Base-by-base conservation (phyloP, 441 rosid genomes). In the Raphanus hybrid region DNA sequence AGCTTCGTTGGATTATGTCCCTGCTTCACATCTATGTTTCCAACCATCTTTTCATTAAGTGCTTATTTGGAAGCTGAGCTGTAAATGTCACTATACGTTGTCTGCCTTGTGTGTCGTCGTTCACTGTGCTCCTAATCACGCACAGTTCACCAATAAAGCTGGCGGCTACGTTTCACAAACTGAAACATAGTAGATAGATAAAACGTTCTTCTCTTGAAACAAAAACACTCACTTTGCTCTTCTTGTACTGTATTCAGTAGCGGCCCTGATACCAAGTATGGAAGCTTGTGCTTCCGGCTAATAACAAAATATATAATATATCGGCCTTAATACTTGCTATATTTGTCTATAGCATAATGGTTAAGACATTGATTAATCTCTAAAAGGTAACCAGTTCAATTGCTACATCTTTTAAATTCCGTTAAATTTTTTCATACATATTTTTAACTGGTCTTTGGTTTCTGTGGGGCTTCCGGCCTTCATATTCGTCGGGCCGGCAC, bases 141-240 rank as follows among this genome's bases (percentile, higher is more conserved):
- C 16, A n/a, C 55, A 48, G 54, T 12, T 45, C 54, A 45, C 15
- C 54, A 45, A 45, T 12, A 45, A 45, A 45, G 54, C 6, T 4
- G 16, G 15, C 54, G 2, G 15, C 6, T 45, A 45, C 6, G 14
- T 45, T 77, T 67, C 61, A 64, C 10, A 60, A 57, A 67, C 72
- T 26, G 6, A 78, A 67, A 59, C 48, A 78, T 5, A 48, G 2
- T 7, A 67, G 50, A 45, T 4, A 0, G 6, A 1, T 45, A 67
- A 48, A 1, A 61, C 1, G 2, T 50, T 50, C 37, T n/a, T 16
- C 8, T 15, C 58, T 50, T 11, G 37, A 16, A 48, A 67, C n/a
- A 26, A 26, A 39, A 61, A 34, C 75, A 81, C 85, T 64, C 39
- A 89, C 92, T 77, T 89, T 91, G 32, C 86, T 87, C 72, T 89